phyloP scores from a whole-genome alignment of 1,139 yeast species.

The Pichia sp. region DNA sequence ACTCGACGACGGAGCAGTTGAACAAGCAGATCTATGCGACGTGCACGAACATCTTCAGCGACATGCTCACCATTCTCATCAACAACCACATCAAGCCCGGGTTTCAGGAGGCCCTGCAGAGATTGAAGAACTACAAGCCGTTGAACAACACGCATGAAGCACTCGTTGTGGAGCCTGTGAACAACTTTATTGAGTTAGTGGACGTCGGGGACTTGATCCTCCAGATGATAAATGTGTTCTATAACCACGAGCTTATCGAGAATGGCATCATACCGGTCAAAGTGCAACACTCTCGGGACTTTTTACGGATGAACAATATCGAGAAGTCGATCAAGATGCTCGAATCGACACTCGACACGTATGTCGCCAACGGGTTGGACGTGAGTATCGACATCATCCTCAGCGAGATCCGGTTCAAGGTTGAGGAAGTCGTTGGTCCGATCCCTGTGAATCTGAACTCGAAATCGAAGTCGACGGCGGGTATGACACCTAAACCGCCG shows the following conservation, averaged over 20 bases:
- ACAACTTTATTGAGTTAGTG: constrained; percentile 83
- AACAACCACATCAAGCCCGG: constrained; percentile 75
- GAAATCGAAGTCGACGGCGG: constrained; percentile 7
- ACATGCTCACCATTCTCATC: constrained; percentile 64
- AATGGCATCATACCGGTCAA: constrained; percentile 44
- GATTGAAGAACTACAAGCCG: constrained; percentile 73
- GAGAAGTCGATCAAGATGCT: constrained; percentile 63
- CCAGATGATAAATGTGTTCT: constrained; percentile 90
- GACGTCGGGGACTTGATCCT: constrained; percentile 91
- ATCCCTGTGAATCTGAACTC: constrained; percentile 9
- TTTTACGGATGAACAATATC: constrained; percentile 76
- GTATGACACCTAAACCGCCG: constrained; percentile 9
- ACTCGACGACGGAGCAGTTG: constrained; percentile 31
- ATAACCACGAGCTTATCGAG: constrained; percentile 77
- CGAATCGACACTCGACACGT: constrained; percentile 79
- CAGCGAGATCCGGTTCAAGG: constrained; percentile 51
- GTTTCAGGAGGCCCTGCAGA: constrained; percentile 72
- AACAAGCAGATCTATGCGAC: constrained; percentile 26
- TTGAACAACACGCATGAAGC: constrained; percentile 26
- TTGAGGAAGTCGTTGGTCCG: constrained; percentile 18
- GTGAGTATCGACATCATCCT: constrained; percentile 87
- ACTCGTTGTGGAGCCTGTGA: constrained; percentile 85
- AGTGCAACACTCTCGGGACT: constrained; percentile 63
- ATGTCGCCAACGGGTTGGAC: constrained; percentile 90
- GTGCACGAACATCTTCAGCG: constrained; percentile 59